Base-by-base conservation (phyloP, 2,329 filamentous ascomycete genomes). In the Neurospora sp. region DNA sequence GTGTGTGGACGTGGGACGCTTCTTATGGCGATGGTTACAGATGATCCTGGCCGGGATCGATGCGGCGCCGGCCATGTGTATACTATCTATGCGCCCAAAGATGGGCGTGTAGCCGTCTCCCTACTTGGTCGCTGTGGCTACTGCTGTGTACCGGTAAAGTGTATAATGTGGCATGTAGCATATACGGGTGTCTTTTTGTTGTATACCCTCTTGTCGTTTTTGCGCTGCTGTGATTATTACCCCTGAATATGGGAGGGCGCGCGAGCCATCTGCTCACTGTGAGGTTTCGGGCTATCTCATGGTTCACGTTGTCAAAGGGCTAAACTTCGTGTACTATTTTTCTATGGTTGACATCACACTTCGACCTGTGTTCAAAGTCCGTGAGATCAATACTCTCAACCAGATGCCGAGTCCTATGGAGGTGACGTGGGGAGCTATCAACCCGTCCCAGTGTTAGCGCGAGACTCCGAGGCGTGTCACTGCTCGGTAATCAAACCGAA, bases 81-180 rank as follows among this genome's bases (percentile, higher is more conserved):
- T 72, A 58, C 66, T 66, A 33, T 62, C 52, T 28, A 67, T 23
- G 23, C 70, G 68, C 38, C 71, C 71, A 38, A 38, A 17, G 70
- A 70, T 46, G 68, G 17, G 68, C 1, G 82, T 87, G 75, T 84
- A 83, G 70, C 76, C 89, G 52, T 62, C 28, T 62, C 52, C 52
- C 28, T 62, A 36, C 52, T 36, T 28, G 46, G 52, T 62, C 52
- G 28, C 52, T 36, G 52, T 62, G 52, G 52, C 52, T 62, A 62
- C 52, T 62, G 52, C 52, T 62, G 52, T 62, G 52, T 62, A 62
- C 28, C 52, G 52, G 15, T 62, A 36, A 62, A 62, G 52, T 62
- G 52, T 62, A 62, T 62, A 62, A 62, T 62, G 52, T 62, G 52
- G 52, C 52, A 62, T 62, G 52, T 62, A 62, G 52, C 52, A 36